Conservation (phyloP, 1,284 basidiomycete species). For the Ganoderma multipileum region DNA sequence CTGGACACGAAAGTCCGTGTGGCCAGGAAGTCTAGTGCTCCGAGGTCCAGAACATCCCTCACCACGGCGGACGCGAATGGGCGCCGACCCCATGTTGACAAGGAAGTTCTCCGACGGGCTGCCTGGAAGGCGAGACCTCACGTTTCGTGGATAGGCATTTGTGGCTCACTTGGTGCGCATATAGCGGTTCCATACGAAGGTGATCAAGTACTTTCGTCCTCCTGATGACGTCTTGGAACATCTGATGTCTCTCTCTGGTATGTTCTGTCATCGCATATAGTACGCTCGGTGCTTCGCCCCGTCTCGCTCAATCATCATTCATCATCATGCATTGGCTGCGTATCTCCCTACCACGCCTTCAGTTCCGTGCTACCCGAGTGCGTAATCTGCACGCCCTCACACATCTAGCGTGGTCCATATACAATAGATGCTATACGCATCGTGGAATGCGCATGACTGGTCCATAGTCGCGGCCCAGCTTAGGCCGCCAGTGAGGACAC, state of each 20-base stretch:
- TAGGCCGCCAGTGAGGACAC: too few species aligned
- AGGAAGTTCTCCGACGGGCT: conserved; percentile 21
- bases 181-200: conserved; percentile 22
- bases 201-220: conserved; percentile 22
- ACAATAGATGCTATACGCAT: not conserved
- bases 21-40: conserved; percentile 18
- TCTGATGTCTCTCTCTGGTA: conserved; percentile 18
- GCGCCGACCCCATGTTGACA: conserved; percentile 7
- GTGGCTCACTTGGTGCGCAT: not conserved
- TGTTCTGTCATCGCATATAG: not conserved
- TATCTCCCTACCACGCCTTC: not conserved
- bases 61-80: not conserved
- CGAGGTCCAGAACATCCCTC: conserved; percentile 11
- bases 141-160: too few species aligned
- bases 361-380: not conserved
- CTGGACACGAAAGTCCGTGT: conserved; percentile 27
- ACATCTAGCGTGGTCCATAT: not conserved
- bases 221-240: conserved; percentile 23
- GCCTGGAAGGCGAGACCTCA: conserved; percentile 23
- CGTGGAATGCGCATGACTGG: too few species aligned
- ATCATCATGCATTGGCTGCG: not conserved
- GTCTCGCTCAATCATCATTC: not conserved
- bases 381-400: not conserved
- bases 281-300: not conserved
- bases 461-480: too few species aligned